phyloP scores from a whole-genome alignment of 2,329 filamentous ascomycete genomes.

The Colletotrichum falcatum region DNA sequence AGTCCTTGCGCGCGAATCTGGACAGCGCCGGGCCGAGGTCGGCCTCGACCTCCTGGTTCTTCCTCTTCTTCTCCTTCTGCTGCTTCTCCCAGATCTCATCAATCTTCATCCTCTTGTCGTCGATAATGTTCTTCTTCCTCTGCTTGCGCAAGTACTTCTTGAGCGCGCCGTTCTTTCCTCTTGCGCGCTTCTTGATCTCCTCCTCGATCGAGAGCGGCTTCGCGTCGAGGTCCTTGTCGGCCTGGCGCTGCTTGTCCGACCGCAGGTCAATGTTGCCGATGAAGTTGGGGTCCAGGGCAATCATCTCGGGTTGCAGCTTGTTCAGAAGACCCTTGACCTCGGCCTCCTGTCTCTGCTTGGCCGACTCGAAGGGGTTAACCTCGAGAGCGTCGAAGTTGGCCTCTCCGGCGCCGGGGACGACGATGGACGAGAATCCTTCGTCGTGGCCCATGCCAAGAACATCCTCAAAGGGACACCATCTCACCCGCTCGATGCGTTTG shows the following conservation, averaged over 20 bases:
- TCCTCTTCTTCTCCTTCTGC: constrained; percentile 73
- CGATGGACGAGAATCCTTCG: constrained; percentile 87
- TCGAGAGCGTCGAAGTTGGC: constrained; percentile 96
- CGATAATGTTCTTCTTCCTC: constrained; percentile 91
- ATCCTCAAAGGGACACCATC: constrained; percentile 97
- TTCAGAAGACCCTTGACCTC: constrained; percentile 92
- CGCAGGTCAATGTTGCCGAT: constrained; percentile 88
- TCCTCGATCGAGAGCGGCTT: constrained; percentile 69
- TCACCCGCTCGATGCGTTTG: constrained; percentile 80
- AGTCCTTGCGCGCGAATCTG: constrained; percentile 83
- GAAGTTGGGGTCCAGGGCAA: constrained; percentile 91
- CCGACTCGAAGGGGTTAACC: constrained; percentile 93
- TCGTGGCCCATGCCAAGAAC: constrained; percentile 87
- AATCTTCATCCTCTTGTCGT: constrained; percentile 90
- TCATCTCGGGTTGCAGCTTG: constrained; percentile 97
- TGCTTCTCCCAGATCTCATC: constrained; percentile 84
- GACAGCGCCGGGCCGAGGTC: constrained; percentile 88
- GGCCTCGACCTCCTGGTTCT: constrained; percentile 71
- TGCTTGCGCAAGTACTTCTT: constrained; percentile 93
- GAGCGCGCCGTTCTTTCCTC: constrained; percentile 90
- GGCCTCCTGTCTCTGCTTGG: constrained; percentile 90
- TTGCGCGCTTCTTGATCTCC: constrained; percentile 79
- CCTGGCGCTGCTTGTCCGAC: constrained; percentile 80
- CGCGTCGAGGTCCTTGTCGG: constrained; percentile 83
- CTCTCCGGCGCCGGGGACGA: constrained; percentile 95